These are phyloP conservation scores for Cryphonectria nitschkei DNA, from an alignment of 2,329 filamentous ascomycete species.

Conservation along the genomic window DNA sequence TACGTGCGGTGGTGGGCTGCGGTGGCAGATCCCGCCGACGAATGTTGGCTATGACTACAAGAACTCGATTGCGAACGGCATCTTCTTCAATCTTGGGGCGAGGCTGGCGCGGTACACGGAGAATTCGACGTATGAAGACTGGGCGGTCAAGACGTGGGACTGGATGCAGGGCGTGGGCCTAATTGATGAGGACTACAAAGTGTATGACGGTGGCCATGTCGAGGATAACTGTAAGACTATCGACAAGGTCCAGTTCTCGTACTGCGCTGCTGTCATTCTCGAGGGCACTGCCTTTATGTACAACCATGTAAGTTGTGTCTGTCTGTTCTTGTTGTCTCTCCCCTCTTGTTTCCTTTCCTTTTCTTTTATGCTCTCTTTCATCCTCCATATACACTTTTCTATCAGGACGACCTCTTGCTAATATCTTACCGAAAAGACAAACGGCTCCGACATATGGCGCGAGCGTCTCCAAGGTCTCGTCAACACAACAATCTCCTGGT, in stretches of 20 bases:
- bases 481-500: constrained; percentile 40
- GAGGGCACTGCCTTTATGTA: constrained; percentile 68
- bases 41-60: constrained; percentile 69
- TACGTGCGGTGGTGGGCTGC: constrained; percentile 60
- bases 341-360: background rate
- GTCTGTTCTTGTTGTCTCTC: background rate
- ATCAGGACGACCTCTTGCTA: background rate
- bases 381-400: background rate
- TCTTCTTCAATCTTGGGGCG: constrained; percentile 50
- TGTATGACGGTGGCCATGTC: constrained; percentile 62
- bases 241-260: constrained; percentile 62
- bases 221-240: constrained; percentile 57
- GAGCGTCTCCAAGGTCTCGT: constrained; percentile 53
- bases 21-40: constrained; percentile 66
- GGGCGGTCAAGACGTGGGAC: constrained; percentile 55
- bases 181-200: constrained; percentile 58
- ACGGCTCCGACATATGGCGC: constrained; percentile 56
- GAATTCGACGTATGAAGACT: constrained; percentile 55
- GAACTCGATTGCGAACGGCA: constrained; percentile 47
- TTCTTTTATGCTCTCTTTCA: background rate
- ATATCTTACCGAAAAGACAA: constrained; percentile 41
- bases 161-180: constrained; percentile 52
- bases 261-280: constrained; percentile 62
- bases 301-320: constrained; percentile 50
- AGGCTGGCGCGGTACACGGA: constrained; percentile 62